Conservation (phyloP, 1,139 yeast genomes). For the Diutina mesorugosa region DNA sequence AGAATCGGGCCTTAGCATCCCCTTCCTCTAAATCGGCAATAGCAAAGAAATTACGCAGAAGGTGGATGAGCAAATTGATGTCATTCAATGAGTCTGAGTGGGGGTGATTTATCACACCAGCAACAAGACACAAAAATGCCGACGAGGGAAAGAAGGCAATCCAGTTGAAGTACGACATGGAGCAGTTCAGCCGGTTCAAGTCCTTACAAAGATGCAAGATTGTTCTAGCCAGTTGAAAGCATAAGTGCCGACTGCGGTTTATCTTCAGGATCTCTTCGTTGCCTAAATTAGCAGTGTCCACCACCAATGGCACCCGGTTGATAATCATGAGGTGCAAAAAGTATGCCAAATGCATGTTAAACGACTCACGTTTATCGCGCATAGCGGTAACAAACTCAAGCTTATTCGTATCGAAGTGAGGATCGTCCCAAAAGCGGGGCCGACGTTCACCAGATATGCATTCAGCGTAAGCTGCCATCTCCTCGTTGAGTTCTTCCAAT, state of each 20-base stretch:
- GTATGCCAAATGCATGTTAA: constrained; percentile 5
- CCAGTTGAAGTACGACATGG: constrained; percentile 5
- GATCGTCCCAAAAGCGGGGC: constrained; percentile 6
- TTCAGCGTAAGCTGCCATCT: constrained; percentile 5
- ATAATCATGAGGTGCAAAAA: constrained; percentile 7
- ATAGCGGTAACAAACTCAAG: background rate
- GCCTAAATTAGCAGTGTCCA: constrained; percentile 2
- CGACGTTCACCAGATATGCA: constrained; percentile 3
- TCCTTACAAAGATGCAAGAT: constrained; percentile 5
- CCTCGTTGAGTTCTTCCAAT: constrained; percentile 6
- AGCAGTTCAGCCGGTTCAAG: constrained; percentile 3
- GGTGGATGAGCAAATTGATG: constrained; percentile 4
- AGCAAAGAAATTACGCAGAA: constrained; percentile 4
- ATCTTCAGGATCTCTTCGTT: background rate
- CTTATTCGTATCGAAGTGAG: constrained; percentile 3
- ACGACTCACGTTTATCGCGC: background rate
- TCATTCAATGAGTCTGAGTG: constrained; percentile 5
- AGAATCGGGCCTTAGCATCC: background rate
- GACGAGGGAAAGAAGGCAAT: constrained; percentile 5
- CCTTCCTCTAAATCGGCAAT: background rate
- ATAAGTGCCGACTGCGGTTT: constrained; percentile 5
- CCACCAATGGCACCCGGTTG: constrained; percentile 6
- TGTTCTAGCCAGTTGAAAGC: constrained; percentile 7
- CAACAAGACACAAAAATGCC: constrained; percentile 7
- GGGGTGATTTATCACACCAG: constrained; percentile 6